phyloP scores from a whole-genome alignment of 805 yeast genomes.

The Saccharomycopsis oosterbeekiorum region DNA sequence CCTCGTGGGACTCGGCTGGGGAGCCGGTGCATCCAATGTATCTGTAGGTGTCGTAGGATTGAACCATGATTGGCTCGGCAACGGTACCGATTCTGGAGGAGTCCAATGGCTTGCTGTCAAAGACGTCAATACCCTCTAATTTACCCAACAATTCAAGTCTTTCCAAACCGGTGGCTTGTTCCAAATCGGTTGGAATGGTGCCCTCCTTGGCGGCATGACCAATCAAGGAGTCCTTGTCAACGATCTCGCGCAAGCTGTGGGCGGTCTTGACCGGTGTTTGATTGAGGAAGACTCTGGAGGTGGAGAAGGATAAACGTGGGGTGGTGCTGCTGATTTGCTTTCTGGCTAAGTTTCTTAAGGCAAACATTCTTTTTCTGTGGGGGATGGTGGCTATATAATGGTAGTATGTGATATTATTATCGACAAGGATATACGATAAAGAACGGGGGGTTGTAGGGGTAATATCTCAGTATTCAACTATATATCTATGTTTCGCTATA shows the following conservation, averaged over 20 bases:
- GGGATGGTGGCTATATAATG: background rate
- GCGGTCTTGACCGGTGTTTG: conserved; percentile 47
- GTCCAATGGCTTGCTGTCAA: conserved; percentile 82
- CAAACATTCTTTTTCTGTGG: conserved; percentile 8
- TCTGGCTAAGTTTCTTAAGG: conserved; percentile 10
- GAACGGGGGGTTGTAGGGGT: no score
- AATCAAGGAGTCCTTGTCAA: conserved; percentile 64
- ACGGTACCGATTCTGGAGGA: conserved; percentile 85
- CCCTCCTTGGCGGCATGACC: conserved; percentile 88
- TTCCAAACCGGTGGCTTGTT: conserved; percentile 97
- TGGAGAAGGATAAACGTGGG: conserved; percentile 19
- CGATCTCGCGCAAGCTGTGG: conserved; percentile 60
- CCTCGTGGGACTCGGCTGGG: conserved; percentile 85
- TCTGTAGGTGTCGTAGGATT: conserved; percentile 86
- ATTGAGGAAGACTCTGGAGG: conserved; percentile 25
- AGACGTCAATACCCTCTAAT: conserved; percentile 89
- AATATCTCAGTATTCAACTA: no score
- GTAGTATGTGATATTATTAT: no score
- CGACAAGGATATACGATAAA: no score
- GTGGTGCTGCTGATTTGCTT: background rate
- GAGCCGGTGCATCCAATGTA: conserved; percentile 96
- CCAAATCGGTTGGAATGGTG: conserved; percentile 83
- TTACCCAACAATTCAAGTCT: conserved; percentile 92
- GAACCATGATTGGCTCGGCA: conserved; percentile 79
- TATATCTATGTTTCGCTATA: no score